A percentile compares a stretch with the other conserved stretches of the same genome.
These are phyloP conservation scores for Colletotrichum sp. DNA, from an alignment of 2,329 filamentous ascomycete species.

Conservation along the genomic window DNA sequence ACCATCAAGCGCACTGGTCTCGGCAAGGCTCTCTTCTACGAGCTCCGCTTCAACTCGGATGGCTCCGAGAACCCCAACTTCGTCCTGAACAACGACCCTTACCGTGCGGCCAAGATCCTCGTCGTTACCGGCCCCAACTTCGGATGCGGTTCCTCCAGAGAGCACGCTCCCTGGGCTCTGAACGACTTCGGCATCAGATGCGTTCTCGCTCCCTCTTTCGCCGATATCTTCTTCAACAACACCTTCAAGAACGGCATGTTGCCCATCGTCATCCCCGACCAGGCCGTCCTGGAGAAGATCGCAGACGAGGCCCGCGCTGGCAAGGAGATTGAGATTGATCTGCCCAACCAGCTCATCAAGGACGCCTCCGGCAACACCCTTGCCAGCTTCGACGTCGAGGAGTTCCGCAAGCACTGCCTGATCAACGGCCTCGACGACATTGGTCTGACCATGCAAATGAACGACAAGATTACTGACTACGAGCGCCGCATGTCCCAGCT, in stretches of 20 bases:
- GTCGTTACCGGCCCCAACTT: conserved; percentile 94
- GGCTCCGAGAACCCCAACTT: conserved; percentile 81
- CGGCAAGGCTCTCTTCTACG: conserved; percentile 85
- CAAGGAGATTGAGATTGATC: conserved; percentile 86
- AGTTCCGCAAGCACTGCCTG: conserved; percentile 93
- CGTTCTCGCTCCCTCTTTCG: conserved; percentile 85
- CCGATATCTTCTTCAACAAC: conserved; percentile 99
- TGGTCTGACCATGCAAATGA: conserved; percentile 89
- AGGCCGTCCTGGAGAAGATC: conserved; percentile 70
- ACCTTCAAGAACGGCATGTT: conserved; percentile 99
- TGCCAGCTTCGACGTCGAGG: conserved; percentile 84
- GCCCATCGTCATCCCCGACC: conserved; percentile 77
- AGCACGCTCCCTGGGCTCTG: conserved; percentile 96
- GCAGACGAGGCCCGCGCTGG: conserved; percentile 80
- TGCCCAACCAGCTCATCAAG: conserved; percentile 83
- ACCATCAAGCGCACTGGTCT: conserved; percentile 98
- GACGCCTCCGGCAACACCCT: conserved; percentile 76
- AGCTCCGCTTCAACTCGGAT: conserved; percentile 77
- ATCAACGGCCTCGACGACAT: conserved; percentile 96
- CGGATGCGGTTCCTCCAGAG: conserved; percentile 89
- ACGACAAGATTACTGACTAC: conserved; percentile 85
- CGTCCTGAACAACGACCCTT: conserved; percentile 88
- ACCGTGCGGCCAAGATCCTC: conserved; percentile 84
- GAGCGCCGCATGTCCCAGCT: conserved; percentile 78
- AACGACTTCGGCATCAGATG: conserved; percentile 96